A percentile compares a stretch with the other conserved stretches of the same genome.
These are phyloP conservation scores for Leishmania aethiopica DNA, from an alignment of 208 protist genomes.

Conservation along the genomic window DNA sequence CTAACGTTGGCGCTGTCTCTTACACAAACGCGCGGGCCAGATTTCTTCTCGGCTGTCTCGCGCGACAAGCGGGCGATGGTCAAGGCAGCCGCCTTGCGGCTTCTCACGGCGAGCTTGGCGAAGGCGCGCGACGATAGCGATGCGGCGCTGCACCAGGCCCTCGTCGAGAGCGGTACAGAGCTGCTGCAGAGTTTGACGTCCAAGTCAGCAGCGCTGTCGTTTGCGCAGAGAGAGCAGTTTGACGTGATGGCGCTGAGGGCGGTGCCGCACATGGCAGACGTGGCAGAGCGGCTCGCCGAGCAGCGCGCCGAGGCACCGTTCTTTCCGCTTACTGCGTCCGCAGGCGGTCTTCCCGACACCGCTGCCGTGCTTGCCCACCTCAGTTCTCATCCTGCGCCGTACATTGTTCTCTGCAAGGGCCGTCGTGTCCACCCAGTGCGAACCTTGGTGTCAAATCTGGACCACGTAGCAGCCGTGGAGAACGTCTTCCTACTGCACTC, in stretches of 20 bases:
- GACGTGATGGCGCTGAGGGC: conserved; percentile 43
- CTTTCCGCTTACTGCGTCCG: conserved; percentile 11
- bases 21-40: conserved; percentile 43
- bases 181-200: conserved; percentile 53
- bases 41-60: conserved; percentile 84
- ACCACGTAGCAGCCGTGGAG: conserved; percentile 59
- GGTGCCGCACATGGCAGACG: conserved; percentile 35
- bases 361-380: conserved; percentile 21
- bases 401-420: conserved; percentile 32
- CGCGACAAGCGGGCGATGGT: conserved; percentile 41
- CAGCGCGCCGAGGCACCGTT: conserved; percentile 15
- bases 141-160: conserved; percentile 34
- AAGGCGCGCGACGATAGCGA: conserved; percentile 23
- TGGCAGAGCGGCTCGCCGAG: conserved; percentile 48
- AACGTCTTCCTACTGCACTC: conserved; percentile 84
- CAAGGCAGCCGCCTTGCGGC: conserved; percentile 35
- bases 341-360: conserved; percentile 24
- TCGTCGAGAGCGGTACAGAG: conserved; percentile 74
- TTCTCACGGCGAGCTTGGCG: conserved; percentile 46
- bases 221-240: conserved; percentile 45
- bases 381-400: conserved; percentile 15
- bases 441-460: conserved; percentile 55
- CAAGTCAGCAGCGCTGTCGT: conserved; percentile 42
- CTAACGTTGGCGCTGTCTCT: conserved; percentile 16
- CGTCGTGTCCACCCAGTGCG: conserved; percentile 59